Base-by-base conservation (phyloP, 139 green algal species). In the Volvox reticuliferus region DNA sequence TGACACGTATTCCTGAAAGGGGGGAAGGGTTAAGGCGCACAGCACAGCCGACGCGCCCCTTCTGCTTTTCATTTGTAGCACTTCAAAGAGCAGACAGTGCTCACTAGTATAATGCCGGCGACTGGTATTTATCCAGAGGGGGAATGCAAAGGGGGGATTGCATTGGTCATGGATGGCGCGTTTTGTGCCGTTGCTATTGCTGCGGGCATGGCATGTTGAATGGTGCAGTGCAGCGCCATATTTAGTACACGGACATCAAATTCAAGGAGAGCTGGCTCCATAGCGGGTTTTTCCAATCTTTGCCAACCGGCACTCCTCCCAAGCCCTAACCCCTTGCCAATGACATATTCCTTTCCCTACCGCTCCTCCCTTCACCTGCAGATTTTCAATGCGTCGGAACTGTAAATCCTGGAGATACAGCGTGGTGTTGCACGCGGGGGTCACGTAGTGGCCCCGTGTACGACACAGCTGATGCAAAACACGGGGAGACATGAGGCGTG, bases 311-410 rank as follows among this genome's bases (percentile, higher is more conserved):
- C 44, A 55, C 44, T 9, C 44, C 44, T 9, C 5, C 44, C 44
- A 5, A 55, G 9, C 5, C 44, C 44, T 9, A 5, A 9, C 44
- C 44, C 44, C 44, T 5, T 55, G 44, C 44, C 32, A 82, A 22
- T 30, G 77, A 2, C 33, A 82, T 1, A 32, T 82, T 75, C 67
- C 67, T 75, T 12, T 9, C 16, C 65, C 21, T 19, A 69, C 17
- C 62, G 62, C 62, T 35, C 21, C 71, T 30, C 81, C 3, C 30
- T 13, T 16, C 35, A 12, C 84, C 84, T 81, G 30, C 68, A 89
- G 84, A 69, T 89, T 89, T n/a, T 89, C 68, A 26, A 90, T 83
- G 0, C 71, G 71, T 21, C 71, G 18, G 71, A 90, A 83, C n/a
- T 63, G 18, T 12, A 84, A 32, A 30, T 61, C 86, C 33, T 83